A percentile compares a stretch with the other conserved stretches of the same genome.
Conservation (phyloP, 2,329 filamentous ascomycete genomes). For the Pseudonectria foliicola region DNA sequence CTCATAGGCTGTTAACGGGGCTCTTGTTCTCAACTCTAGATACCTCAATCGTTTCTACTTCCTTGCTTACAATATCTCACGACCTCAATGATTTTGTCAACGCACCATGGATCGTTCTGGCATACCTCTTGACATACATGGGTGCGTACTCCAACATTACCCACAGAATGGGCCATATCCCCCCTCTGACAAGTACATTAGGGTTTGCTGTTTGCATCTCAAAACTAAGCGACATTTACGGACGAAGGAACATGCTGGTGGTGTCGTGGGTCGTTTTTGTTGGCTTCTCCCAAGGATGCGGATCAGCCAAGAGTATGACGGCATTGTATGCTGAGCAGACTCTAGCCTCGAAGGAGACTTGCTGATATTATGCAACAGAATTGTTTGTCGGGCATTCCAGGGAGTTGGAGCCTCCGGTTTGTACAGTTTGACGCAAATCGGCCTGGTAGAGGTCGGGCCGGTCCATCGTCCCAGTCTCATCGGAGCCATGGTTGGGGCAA, state of each 20-base stretch:
- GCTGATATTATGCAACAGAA: constrained; percentile 34
- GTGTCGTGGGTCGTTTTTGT: constrained; percentile 48
- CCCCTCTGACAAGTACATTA: constrained; percentile 20
- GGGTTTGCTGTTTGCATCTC: constrained; percentile 52
- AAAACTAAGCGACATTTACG: constrained; percentile 54
- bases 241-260: constrained; percentile 42
- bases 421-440: constrained; percentile 53
- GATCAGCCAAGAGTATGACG: constrained; percentile 41
- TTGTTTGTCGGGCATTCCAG: constrained; percentile 51
- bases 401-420: constrained; percentile 55
- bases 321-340: constrained; percentile 36
- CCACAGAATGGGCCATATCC: neutral
- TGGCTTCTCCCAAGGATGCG: constrained; percentile 49
- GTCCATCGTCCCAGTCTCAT: constrained; percentile 45
- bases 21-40: constrained; percentile 52
- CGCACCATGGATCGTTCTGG: constrained; percentile 48
- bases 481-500: constrained; percentile 48
- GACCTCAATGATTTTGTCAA: constrained; percentile 45
- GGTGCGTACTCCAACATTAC: constrained; percentile 26
- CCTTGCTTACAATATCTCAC: constrained; percentile 48
- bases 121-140: constrained; percentile 52
- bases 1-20: constrained; percentile 39
- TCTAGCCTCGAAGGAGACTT: constrained; percentile 1
- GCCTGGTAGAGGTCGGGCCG: constrained; percentile 49
- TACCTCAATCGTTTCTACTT: constrained; percentile 51